Conservation (phyloP, 768 basidiomycete species). For the Naganishia antarctica region DNA sequence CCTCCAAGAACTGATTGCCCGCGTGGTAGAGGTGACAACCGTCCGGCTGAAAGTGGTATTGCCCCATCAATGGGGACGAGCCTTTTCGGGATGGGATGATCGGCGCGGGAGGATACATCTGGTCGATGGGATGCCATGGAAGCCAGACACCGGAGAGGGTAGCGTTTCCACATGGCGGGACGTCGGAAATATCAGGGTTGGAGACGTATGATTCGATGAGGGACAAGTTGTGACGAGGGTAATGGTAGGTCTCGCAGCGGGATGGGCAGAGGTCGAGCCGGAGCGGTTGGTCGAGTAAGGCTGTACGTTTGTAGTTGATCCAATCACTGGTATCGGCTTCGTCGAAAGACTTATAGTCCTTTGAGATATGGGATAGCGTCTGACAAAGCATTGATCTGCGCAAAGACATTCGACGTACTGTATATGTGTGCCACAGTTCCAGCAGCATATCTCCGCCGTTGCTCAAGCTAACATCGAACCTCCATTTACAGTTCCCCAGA, state of each 20-base stretch:
- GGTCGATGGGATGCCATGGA: slow-evolving; percentile 19
- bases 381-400: neutral
- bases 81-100: slow-evolving; percentile 17
- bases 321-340: slow-evolving; percentile 17
- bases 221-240: slow-evolving; percentile 11
- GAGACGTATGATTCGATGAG: neutral
- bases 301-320: neutral
- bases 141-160: slow-evolving; percentile 20
- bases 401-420: slow-evolving; percentile 2
- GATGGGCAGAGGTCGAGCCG: slow-evolving; percentile 19
- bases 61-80: slow-evolving; percentile 17
- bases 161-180: slow-evolving; percentile 8
- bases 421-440: slow-evolving; percentile 25
- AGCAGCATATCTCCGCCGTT: slow-evolving; percentile 27
- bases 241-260: slow-evolving; percentile 12
- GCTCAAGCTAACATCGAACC: slow-evolving; percentile 28
- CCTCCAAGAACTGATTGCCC: slow-evolving; percentile 14
- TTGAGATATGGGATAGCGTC: neutral
- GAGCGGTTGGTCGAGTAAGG: slow-evolving; percentile 16
- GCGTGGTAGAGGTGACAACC: slow-evolving; percentile 20
- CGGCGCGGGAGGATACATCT: slow-evolving; percentile 14
- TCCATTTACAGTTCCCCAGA: slow-evolving; percentile 21
- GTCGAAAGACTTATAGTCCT: slow-evolving; percentile 25
- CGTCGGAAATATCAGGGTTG: neutral
- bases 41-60: slow-evolving; percentile 18